Evolutionary conservation across 2,329 filamentous ascomycete species (phyloP).

Genomic region (Arthroderma sp.): DNA sequence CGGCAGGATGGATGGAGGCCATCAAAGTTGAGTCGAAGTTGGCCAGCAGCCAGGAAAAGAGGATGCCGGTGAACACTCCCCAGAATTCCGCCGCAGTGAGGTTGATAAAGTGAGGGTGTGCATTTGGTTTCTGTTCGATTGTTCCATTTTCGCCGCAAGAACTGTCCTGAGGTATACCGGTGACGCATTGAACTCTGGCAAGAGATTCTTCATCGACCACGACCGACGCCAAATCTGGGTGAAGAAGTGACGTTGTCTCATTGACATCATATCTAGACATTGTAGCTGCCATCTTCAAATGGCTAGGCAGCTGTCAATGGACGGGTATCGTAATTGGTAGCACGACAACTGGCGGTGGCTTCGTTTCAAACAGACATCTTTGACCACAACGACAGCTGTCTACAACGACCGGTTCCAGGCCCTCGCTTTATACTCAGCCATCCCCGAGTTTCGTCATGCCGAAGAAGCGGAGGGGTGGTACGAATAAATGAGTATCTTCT

Average conservation of each 20-base stretch:
- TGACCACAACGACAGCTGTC: too few species aligned
- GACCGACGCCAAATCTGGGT: neutral
- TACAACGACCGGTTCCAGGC: too few species aligned
- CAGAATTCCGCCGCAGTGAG: slow-evolving; percentile 43
- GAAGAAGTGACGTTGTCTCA: neutral
- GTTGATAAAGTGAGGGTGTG: slow-evolving; percentile 25
- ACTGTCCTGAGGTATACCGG: neutral
- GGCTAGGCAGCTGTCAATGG: too few species aligned
- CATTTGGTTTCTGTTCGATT: neutral
- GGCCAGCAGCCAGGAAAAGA: slow-evolving; percentile 44
- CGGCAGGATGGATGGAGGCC: slow-evolving; percentile 69
- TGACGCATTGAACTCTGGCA: slow-evolving; percentile 10
- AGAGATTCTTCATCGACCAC: slow-evolving; percentile 9
- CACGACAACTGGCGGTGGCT: too few species aligned
- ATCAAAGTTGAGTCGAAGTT: slow-evolving; percentile 70
- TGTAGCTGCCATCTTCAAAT: too few species aligned
- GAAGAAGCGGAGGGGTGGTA: too few species aligned
- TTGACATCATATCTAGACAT: neutral
- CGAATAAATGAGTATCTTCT: too few species aligned
- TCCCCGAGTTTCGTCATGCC: too few species aligned
- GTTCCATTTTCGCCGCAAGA: neutral
- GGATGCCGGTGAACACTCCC: slow-evolving; percentile 49
- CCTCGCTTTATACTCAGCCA: too few species aligned
- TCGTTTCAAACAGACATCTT: too few species aligned
- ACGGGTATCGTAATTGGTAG: too few species aligned